Conservation (phyloP, 1,284 basidiomycete genomes). For the Sphagnurus paluster region DNA sequence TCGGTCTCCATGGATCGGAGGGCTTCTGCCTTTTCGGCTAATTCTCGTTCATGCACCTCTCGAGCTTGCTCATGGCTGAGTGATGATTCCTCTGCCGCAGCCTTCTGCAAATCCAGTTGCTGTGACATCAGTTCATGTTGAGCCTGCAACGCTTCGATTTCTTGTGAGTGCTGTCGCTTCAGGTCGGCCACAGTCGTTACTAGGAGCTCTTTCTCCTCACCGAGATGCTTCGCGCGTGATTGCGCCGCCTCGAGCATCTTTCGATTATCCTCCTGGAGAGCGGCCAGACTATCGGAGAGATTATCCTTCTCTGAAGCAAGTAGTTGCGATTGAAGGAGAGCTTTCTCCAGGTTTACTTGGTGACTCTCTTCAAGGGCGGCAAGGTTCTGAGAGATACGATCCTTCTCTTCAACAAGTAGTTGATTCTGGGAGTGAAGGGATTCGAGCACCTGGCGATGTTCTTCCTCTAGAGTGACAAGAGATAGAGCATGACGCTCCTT, state of each 20-base stretch:
- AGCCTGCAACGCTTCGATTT: slow-evolving; percentile 44
- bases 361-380: slow-evolving; percentile 10
- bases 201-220: slow-evolving; percentile 17
- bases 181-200: slow-evolving; percentile 30
- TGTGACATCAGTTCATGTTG: slow-evolving; percentile 57
- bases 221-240: slow-evolving; percentile 7
- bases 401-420: slow-evolving; percentile 36
- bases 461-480: slow-evolving; percentile 12
- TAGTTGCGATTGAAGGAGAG: slow-evolving; percentile 20
- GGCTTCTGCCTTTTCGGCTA: slow-evolving; percentile 50
- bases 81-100: slow-evolving; percentile 55
- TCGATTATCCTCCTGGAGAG: slow-evolving; percentile 37
- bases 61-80: slow-evolving; percentile 51
- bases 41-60: slow-evolving; percentile 47
- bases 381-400: slow-evolving; percentile 7
- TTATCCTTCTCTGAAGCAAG: slow-evolving; percentile 13
- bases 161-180: slow-evolving; percentile 36
- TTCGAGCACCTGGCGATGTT: slow-evolving; percentile 11
- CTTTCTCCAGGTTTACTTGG: neutral
- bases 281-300: slow-evolving; percentile 31
- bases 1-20: slow-evolving; percentile 52
- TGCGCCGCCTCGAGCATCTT: slow-evolving; percentile 18
- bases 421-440: slow-evolving; percentile 30
- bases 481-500: slow-evolving; percentile 17
- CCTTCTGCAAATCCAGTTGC: slow-evolving; percentile 65